These are phyloP conservation scores for Lecanicillium sp. DNA, from an alignment of 2,329 filamentous ascomycete species.

Conservation along the genomic window DNA sequence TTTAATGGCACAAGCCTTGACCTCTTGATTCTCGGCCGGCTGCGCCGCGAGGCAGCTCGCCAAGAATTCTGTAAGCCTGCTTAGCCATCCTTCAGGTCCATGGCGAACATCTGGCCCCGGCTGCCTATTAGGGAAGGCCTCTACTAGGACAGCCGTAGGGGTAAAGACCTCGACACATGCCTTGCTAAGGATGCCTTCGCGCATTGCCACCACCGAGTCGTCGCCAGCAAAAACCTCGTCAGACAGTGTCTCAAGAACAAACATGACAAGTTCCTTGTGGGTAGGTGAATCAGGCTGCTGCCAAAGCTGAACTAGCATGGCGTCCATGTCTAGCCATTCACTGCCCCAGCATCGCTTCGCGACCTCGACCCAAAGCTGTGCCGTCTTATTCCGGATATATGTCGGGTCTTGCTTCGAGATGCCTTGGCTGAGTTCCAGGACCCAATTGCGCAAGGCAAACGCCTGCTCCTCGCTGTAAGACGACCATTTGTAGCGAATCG, in stretches of 20 bases:
- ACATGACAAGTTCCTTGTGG: slow-evolving; percentile 79
- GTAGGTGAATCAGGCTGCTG: slow-evolving; percentile 53
- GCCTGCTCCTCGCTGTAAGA: slow-evolving; percentile 63
- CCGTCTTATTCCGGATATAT: slow-evolving; percentile 88
- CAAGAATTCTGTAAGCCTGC: slow-evolving; percentile 66
- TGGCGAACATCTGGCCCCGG: slow-evolving; percentile 60
- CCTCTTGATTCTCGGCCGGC: slow-evolving; percentile 55
- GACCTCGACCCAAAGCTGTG: slow-evolving; percentile 88
- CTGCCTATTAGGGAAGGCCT: slow-evolving; percentile 68
- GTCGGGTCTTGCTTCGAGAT: slow-evolving; percentile 64
- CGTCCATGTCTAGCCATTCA: slow-evolving; percentile 93
- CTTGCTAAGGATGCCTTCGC: slow-evolving; percentile 77
- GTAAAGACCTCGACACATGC: slow-evolving; percentile 93
- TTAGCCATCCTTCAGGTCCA: slow-evolving; percentile 81
- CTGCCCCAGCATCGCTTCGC: slow-evolving; percentile 89
- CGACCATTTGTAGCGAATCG: slow-evolving; percentile 77
- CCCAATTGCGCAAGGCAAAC: slow-evolving; percentile 61
- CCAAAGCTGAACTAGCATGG: slow-evolving; percentile 75
- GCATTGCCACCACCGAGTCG: slow-evolving; percentile 74
- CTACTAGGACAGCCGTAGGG: slow-evolving; percentile 62
- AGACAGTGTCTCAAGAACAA: slow-evolving; percentile 81
- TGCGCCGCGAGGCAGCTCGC: slow-evolving; percentile 61
- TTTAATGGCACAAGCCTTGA: slow-evolving; percentile 65
- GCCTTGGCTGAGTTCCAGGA: slow-evolving; percentile 68
- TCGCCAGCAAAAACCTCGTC: slow-evolving; percentile 92